These are phyloP conservation scores for Chromosphaera perkinsii DNA, from an alignment of 208 protist genomes.

Conservation along the genomic window DNA sequence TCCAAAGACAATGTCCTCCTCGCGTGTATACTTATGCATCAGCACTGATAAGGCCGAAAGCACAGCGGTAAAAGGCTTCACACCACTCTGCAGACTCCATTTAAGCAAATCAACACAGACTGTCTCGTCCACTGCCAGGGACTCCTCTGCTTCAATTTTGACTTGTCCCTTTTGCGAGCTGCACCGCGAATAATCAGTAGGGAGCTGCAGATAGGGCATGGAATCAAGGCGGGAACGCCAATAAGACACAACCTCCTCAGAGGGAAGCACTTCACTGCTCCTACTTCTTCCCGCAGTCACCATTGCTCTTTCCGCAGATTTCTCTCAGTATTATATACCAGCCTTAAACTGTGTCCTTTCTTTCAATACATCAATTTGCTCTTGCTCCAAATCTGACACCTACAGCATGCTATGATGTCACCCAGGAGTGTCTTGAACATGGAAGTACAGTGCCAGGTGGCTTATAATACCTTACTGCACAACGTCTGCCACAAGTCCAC, in stretches of 20 bases:
- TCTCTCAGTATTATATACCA: too few relatives aligned
- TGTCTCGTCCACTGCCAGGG: not conserved
- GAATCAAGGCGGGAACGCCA: slow-evolving; percentile 1
- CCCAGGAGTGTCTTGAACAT: too few relatives aligned
- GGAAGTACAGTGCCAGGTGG: too few relatives aligned
- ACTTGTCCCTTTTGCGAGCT: not conserved
- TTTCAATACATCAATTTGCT: too few relatives aligned
- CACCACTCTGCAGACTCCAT: slow-evolving; percentile 1
- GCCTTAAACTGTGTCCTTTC: too few relatives aligned
- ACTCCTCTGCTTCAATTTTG: slow-evolving; percentile 21
- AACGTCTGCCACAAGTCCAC: too few relatives aligned
- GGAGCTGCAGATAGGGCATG: slow-evolving; percentile 22
- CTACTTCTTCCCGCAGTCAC: too few relatives aligned
- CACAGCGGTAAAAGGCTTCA: slow-evolving; percentile 25
- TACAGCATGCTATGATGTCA: too few relatives aligned
- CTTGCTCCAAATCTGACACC: too few relatives aligned
- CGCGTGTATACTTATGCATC: slow-evolving; percentile 31
- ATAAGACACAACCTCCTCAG: not conserved
- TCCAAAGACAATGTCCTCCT: slow-evolving; percentile 33
- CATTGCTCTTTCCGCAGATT: too few relatives aligned
- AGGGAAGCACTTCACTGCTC: too few relatives aligned
- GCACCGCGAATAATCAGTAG: slow-evolving; percentile 31
- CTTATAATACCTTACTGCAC: too few relatives aligned
- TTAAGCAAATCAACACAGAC: slow-evolving; percentile 11
- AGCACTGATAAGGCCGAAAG: slow-evolving; percentile 22